Evolutionary conservation across 2,329 filamentous ascomycete species (phyloP), one percentile per base, ranked within the genome.

Genomic region (Phialophora chinensis): DNA sequence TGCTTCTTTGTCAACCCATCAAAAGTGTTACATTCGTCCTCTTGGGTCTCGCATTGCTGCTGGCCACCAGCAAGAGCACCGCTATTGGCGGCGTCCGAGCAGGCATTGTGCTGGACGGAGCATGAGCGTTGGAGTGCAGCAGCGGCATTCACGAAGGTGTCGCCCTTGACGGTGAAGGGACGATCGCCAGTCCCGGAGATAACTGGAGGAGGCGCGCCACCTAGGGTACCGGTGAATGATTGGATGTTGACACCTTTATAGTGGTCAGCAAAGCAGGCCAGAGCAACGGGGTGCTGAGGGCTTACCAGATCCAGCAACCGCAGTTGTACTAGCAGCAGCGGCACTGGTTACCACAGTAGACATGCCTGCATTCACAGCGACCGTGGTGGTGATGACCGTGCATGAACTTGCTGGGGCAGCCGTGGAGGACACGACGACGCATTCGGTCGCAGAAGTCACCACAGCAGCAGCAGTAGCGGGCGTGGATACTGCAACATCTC

Each of bases 61-160:
- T 38, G 55, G 25, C 62, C 57, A 20, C 62, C 62, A 33, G 62
- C 47, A 5, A 65, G 56, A 10, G 62, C 31, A 23, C 56, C 62
- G 20, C 42, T 53, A 17, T 65, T 65, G 62, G 57, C 62, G 17
- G 63, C 63, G 69, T 87, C 78, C 12, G 84, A 79, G 73, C 88
- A 90, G 3, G 75, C 77, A 72, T 88, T 89, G 78, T 87, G 85
- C 78, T 90, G 86, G 66, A 88, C 83, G 67, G 87, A 83, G 74
- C 88, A 90, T 42, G 86, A 84, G 55, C 88, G 82, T 76, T 88
- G 83, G 49, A 84, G 77, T 23, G 88, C 88, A 10, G 83, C 84
- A 2, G 75, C 77, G 70, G 84, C 75, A 74, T 84, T 84, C 47
- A 84, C 83, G 74, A 90, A 90, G 44, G 80, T 87, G 79, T 80